Base-by-base conservation (phyloP, 306 rosid species). In the Lathyrus oleraceus region DNA sequence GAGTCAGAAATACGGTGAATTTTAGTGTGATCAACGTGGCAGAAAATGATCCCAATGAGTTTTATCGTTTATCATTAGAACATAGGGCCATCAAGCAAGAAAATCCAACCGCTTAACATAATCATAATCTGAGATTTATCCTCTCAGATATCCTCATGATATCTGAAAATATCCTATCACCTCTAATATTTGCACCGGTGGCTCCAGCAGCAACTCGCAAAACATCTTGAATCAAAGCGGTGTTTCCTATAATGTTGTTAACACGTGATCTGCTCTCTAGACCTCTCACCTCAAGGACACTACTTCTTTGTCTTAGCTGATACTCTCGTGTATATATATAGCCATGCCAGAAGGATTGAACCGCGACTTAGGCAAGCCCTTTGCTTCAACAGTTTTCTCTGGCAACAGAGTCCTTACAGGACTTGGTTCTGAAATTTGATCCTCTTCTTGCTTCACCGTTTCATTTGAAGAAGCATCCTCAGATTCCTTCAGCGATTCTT, bases 201-300 rank as follows among this genome's bases (percentile, higher is more conserved):
- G 88, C 85, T 62, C 97, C 96, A n/a, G 89, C 81, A 45, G 90
- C 96, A 61, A 92, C 86, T 67, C 81, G 35, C 36, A 84, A 51
- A 66, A 92, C 64, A 69, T 89, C 95, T 79, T 86, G 89, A 21
- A 87, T 82, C 66, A 92, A 72, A 6, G 82, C 87, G 67, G 59
- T 63, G 59, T 89, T 86, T 72, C 85, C 88, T 85, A 87, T 76
- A 27, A 92, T 78, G 67, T 84, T 78, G 71, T 84, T 83, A 48
- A 77, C 77, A 20, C 79, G 87, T 8, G 86, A 72, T 68, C 90
- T 83, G 44, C 85, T 87, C 75, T 84, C 80, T 13, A 72, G 14
- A 27, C 85, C 85, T 78, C 87, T 78, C 32, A 88, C 83, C 47
- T 85, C 85, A 21, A 88, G 77, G 61, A 87, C 58, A 71, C 78